Conservation (phyloP, 192 early-diverging fungal species). For the Entomortierella beljakovae region DNA sequence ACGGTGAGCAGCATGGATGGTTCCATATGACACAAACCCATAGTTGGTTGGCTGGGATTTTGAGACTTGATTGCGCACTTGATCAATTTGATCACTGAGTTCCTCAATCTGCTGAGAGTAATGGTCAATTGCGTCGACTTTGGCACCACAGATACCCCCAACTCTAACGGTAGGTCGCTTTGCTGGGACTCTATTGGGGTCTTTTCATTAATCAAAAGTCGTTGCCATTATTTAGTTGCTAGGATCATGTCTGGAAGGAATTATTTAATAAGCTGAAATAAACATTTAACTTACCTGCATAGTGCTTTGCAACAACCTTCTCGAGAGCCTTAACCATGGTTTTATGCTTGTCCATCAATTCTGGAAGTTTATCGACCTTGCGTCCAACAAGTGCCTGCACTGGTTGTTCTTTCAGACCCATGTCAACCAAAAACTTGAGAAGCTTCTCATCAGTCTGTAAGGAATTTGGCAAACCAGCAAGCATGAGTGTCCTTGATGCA, state of each 20-base stretch:
- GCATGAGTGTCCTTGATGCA: constrained; percentile 75
- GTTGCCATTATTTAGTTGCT: neutral
- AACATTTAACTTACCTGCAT: constrained; percentile 52
- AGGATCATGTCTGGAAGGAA: neutral
- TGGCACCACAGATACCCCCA: constrained; percentile 54
- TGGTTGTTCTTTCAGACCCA: constrained; percentile 56
- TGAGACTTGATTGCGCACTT: constrained; percentile 57
- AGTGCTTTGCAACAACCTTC: constrained; percentile 67
- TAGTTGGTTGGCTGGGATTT: constrained; percentile 71
- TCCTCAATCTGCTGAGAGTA: constrained; percentile 72
- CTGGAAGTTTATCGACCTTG: constrained; percentile 71
- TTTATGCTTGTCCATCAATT: constrained; percentile 74
- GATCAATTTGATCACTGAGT: constrained; percentile 65
- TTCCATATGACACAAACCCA: constrained; percentile 75
- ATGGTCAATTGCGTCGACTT: constrained; percentile 79
- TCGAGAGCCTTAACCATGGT: constrained; percentile 73
- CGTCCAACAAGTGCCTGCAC: constrained; percentile 74
- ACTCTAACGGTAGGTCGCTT: constrained; percentile 58
- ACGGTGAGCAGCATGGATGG: constrained; percentile 60
- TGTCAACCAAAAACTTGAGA: constrained; percentile 57
- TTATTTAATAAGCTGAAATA: neutral
- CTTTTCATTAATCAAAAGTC: neutral
- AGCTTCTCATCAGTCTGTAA: constrained; percentile 70
- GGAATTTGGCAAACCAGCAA: constrained; percentile 68
- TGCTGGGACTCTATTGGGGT: constrained; percentile 40